Conservation (phyloP, 768 basidiomycete species). For the Hypsizygus marmoreus region DNA sequence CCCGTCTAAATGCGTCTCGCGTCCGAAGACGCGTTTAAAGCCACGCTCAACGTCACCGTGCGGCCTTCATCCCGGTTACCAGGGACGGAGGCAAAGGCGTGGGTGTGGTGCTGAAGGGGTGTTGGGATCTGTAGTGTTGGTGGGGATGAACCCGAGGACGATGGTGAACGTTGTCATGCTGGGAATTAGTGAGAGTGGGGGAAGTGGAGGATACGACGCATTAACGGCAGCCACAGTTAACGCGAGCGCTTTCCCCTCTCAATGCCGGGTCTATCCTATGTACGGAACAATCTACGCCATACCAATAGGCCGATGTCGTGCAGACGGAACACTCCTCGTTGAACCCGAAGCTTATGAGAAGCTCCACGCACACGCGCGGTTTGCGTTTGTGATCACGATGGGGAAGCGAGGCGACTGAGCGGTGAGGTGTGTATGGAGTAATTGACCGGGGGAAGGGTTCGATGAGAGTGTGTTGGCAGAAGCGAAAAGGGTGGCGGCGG, state of each 20-base stretch:
- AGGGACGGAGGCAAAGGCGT: slow-evolving; percentile 69
- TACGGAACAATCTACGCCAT: slow-evolving; percentile 73
- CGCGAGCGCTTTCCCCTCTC: slow-evolving; percentile 67
- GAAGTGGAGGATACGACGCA: not conserved
- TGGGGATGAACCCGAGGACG: slow-evolving; percentile 69
- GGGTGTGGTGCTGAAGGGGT: slow-evolving; percentile 55
- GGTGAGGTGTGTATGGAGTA: slow-evolving; percentile 56
- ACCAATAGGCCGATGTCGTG: slow-evolving; percentile 45
- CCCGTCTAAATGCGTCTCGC: slow-evolving; percentile 76
- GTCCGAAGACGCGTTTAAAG: slow-evolving; percentile 68
- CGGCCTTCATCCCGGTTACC: slow-evolving; percentile 71
- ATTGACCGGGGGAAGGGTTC: slow-evolving; percentile 47
- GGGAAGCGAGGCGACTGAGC: slow-evolving; percentile 17
- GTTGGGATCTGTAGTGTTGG: slow-evolving; percentile 63
- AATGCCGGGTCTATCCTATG: slow-evolving; percentile 74
- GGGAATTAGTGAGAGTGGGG: slow-evolving; percentile 37
- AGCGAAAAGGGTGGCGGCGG: slow-evolving; percentile 50
- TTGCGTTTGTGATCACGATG: slow-evolving; percentile 62
- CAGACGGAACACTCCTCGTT: slow-evolving; percentile 39
- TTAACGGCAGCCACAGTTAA: slow-evolving; percentile 71
- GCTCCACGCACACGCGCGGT: slow-evolving; percentile 56
- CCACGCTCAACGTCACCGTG: slow-evolving; percentile 73
- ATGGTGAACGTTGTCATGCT: slow-evolving; percentile 81
- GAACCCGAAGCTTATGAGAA: slow-evolving; percentile 54
- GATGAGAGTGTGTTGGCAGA: slow-evolving; percentile 40